Evolutionary conservation across 345 rosid species (phyloP).

Genomic region (Salix koriyanagi): DNA sequence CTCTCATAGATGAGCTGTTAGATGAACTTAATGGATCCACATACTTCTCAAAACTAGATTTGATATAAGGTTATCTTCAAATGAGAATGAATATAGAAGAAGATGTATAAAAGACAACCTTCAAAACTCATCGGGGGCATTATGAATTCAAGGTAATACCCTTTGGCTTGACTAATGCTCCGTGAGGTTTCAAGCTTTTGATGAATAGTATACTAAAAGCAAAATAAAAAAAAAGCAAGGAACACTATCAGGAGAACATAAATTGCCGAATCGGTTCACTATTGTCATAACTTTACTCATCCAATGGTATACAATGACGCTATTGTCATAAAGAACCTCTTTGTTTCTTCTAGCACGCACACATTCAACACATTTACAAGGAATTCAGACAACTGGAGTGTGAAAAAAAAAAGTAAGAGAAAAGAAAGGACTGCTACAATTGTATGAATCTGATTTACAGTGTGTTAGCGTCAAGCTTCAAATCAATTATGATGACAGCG

Average conservation of each 20-base stretch:
- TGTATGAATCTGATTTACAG: slow-evolving; percentile 36
- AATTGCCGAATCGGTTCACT: background rate
- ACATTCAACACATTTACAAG: slow-evolving; percentile 37
- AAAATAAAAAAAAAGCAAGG: too few relatives aligned
- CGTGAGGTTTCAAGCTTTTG: too few relatives aligned
- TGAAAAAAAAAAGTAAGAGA: background rate
- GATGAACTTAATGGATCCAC: too few relatives aligned
- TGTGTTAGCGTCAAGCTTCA: slow-evolving; percentile 14
- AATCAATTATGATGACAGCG: slow-evolving; percentile 58
- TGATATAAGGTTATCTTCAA: too few relatives aligned
- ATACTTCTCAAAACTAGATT: too few relatives aligned
- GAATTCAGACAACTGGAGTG: background rate
- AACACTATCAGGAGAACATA: background rate
- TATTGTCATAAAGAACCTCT: slow-evolving; percentile 24
- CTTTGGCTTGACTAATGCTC: too few relatives aligned
- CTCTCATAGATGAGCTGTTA: too few relatives aligned
- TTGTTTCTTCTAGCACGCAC: slow-evolving; percentile 22
- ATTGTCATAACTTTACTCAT: slow-evolving; percentile 24
- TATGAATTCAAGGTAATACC: too few relatives aligned
- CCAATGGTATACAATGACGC: slow-evolving; percentile 25
- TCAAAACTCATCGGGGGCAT: too few relatives aligned
- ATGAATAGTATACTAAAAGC: too few relatives aligned
- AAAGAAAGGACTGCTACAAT: slow-evolving; percentile 6
- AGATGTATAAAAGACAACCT: too few relatives aligned
- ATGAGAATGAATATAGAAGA: too few relatives aligned